Evolutionary conservation across 2,329 filamentous ascomycete genomes (phyloP).

Genomic region (Taxawa tesnikishii): DNA sequence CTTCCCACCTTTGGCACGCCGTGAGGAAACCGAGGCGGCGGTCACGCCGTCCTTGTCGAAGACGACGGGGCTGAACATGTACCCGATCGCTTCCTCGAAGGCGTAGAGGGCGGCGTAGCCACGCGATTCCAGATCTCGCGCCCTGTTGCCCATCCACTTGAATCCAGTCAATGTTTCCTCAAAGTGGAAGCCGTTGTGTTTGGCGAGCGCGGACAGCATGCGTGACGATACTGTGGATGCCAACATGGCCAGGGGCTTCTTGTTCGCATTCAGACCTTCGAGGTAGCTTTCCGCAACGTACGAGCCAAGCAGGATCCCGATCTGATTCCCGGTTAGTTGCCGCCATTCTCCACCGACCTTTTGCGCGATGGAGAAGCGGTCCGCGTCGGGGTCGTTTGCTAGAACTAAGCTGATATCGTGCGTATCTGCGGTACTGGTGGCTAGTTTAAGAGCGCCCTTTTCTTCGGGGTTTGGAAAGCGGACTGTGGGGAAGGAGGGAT

Average conservation of each 20-base stretch:
- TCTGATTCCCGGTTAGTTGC: conserved; percentile 53
- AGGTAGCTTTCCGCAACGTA: conserved; percentile 40
- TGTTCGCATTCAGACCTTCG: conserved; percentile 15
- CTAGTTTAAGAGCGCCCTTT: conserved; percentile 47
- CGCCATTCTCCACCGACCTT: conserved; percentile 45
- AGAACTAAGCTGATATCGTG: conserved; percentile 39
- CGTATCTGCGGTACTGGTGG: conserved; percentile 42
- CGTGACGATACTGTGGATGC: conserved; percentile 52
- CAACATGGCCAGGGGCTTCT: conserved; percentile 37
- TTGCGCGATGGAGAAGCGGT: conserved; percentile 50
- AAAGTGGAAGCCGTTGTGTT: conserved; percentile 42
- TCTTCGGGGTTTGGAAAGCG: conserved; percentile 56
- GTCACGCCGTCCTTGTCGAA: conserved; percentile 55
- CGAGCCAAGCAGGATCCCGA: conserved; percentile 48
- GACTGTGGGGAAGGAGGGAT: conserved; percentile 53
- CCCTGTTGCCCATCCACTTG: conserved; percentile 55
- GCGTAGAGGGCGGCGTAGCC: conserved; percentile 44
- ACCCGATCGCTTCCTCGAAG: conserved; percentile 55
- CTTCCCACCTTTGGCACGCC: conserved; percentile 39
- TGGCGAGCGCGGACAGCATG: conserved; percentile 48
- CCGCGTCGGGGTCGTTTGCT: conserved; percentile 54
- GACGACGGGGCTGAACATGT: conserved; percentile 51
- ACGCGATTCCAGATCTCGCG: conserved; percentile 35
- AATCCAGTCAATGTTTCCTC: conserved; percentile 53
- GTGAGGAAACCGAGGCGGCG: conserved; percentile 48